phyloP scores from a whole-genome alignment of 495 filamentous ascomycete species.

The Gamarada debralockiae region DNA sequence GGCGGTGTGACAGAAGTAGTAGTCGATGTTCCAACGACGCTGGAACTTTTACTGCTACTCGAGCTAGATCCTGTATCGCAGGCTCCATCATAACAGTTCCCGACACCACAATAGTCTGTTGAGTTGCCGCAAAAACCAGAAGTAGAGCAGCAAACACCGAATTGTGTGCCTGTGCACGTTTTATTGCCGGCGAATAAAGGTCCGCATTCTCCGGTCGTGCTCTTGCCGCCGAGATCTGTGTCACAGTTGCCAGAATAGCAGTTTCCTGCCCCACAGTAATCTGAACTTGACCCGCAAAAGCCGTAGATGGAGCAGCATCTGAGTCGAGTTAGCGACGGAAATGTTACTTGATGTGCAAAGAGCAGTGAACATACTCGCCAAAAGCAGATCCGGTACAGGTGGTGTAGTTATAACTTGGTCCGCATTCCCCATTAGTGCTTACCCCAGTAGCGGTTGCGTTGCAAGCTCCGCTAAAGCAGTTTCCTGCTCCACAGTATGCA shows the following conservation, averaged over 20 bases:
- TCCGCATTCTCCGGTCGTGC: slow-evolving; percentile 7
- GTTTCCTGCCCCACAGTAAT: slow-evolving; percentile 16
- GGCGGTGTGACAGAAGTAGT: slow-evolving; percentile 10
- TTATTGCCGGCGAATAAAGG: slow-evolving; percentile 8
- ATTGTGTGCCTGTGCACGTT: slow-evolving; percentile 10
- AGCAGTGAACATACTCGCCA: not conserved
- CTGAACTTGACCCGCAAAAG: slow-evolving; percentile 3
- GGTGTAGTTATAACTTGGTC: not conserved
- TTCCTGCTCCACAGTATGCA: slow-evolving; percentile 10
- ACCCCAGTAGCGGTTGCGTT: slow-evolving; percentile 4
- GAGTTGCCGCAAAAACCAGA: slow-evolving; percentile 48
- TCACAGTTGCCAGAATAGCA: slow-evolving; percentile 16
- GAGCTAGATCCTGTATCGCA: too few species aligned
- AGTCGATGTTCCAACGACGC: too few species aligned
- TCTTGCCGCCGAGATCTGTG: slow-evolving; percentile 9
- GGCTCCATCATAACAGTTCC: slow-evolving; percentile 18
- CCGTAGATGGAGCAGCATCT: slow-evolving; percentile 9
- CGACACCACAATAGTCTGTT: slow-evolving; percentile 44
- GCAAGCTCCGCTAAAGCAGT: slow-evolving; percentile 11
- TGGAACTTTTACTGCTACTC: too few species aligned
- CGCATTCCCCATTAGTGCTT: slow-evolving; percentile 7
- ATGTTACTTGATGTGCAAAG: not conserved
- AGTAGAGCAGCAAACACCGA: slow-evolving; percentile 35
- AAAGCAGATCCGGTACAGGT: slow-evolving; percentile 5
- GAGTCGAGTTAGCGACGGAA: too few species aligned